Conservation (phyloP, 305 asterid species). For the Fraxinus albicans region DNA sequence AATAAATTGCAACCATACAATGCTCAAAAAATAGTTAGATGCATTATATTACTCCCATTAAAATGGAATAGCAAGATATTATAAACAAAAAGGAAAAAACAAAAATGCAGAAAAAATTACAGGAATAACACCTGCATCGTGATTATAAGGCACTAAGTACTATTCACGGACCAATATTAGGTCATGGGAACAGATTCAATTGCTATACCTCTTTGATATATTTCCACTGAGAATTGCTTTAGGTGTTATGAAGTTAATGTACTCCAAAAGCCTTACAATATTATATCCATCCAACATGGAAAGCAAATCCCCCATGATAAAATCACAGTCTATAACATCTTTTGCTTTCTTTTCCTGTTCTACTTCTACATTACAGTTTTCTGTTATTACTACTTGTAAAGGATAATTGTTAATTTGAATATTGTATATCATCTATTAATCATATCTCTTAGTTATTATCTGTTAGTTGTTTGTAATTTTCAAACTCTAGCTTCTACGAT, state of each 20-base stretch:
- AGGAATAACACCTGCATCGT: background rate
- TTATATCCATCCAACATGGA: background rate
- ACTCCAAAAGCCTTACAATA: background rate
- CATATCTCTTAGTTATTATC: background rate
- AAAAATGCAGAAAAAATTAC: background rate
- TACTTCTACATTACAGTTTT: background rate
- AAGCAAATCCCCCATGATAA: background rate
- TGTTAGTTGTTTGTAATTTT: background rate
- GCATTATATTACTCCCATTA: background rate
- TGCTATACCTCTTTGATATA: background rate
- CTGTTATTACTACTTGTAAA: background rate
- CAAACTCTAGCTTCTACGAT: background rate
- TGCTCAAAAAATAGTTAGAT: background rate
- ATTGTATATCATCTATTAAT: background rate
- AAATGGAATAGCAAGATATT: background rate
- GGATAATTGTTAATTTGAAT: background rate
- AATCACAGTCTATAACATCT: background rate
- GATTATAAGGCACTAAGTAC: background rate
- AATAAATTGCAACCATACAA: background rate
- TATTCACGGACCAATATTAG: background rate
- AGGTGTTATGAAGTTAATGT: background rate
- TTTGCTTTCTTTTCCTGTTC: background rate
- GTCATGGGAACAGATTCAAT: background rate
- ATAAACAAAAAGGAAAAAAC: background rate
- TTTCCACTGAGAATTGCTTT: background rate